Evolutionary conservation across 495 filamentous ascomycete genomes (phyloP), one percentile per base, ranked within the genome.

Genomic region (Xylaria venustula): DNA sequence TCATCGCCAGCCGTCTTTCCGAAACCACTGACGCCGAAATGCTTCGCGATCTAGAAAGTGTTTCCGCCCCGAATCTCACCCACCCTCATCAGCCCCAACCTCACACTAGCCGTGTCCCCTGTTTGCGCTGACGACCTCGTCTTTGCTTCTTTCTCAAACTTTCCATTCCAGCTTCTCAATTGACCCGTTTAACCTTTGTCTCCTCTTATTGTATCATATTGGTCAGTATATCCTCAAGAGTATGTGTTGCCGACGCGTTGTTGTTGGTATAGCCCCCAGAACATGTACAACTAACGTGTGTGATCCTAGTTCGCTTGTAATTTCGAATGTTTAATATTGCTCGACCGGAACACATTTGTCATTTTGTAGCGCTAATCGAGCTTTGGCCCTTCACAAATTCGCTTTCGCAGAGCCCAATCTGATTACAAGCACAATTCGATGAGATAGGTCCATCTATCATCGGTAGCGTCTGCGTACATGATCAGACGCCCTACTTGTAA

Each of bases 151-250:
- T 25, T 49, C 30, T 59, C 44, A 61, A 22, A n/a, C 52, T 26
- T 61, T 64, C 32, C 15, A 46, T 60, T 28, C 53, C 32, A 26
- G 36, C 56, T n/a, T n/a, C 37, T 62, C 55, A 22, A 47, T 46
- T 58, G 54, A 51, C 50, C 54, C 56, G n/a, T 57, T 56, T 36
- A 37, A 3, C 44, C 45, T 69, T 60, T 69, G 67, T 62, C 66
- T 61, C 65, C 61, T n/a, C 69, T 64, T 57, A 34, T 65, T 78
- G 75, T 81, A 77, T 77, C 74, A 81, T 79, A 81, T 78, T 79
- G 77, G 78, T 81, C 73, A 79, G 78, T 78, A 58, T 52, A 58
- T 69, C 50, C 74, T 76, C 73, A 78, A 74, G 75, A 61, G 67
- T 56, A 53, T 23, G 51, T 32, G 46, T 52, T 52, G 58, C 54